These are phyloP conservation scores for Hypoxylon sp. DNA, from an alignment of 2,329 filamentous ascomycete species.

Conservation along the genomic window DNA sequence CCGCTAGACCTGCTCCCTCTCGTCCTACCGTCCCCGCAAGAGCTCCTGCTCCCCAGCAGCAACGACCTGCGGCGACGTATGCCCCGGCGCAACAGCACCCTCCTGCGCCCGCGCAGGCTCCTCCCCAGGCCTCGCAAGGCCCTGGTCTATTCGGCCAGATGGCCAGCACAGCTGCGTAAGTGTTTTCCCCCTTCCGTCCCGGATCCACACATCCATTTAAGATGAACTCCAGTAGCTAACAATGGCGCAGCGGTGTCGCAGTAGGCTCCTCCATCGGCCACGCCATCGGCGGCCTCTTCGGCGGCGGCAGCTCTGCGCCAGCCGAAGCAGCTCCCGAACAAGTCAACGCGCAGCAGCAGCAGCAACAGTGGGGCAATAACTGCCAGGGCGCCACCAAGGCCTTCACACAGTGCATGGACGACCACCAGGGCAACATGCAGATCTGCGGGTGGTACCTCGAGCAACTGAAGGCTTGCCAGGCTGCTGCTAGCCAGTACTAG, in stretches of 20 bases:
- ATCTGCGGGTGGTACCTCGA: slow-evolving; percentile 99
- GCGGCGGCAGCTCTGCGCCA: slow-evolving; percentile 75
- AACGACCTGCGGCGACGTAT: slow-evolving; percentile 79
- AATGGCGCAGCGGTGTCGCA: slow-evolving; percentile 83
- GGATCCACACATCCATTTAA: no score
- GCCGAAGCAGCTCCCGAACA: slow-evolving; percentile 65
- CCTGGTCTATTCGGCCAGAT: slow-evolving; percentile 96
- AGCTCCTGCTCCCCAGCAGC: slow-evolving; percentile 71
- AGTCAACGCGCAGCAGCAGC: slow-evolving; percentile 62
- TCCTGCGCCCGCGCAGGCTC: slow-evolving; percentile 59
- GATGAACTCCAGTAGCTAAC: slow-evolving; percentile 41
- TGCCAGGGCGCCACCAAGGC: slow-evolving; percentile 84
- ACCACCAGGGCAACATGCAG: slow-evolving; percentile 92
- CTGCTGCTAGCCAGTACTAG: slow-evolving; percentile 80
- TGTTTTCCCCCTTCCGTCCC: slow-evolving; percentile 49
- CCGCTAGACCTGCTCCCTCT: slow-evolving; percentile 66
- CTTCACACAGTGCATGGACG: slow-evolving; percentile 97
- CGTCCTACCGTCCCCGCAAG: slow-evolving; percentile 76
- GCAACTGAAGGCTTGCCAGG: slow-evolving; percentile 92
- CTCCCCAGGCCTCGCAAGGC: slow-evolving; percentile 72
- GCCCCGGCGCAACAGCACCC: slow-evolving; percentile 64
- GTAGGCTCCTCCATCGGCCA: slow-evolving; percentile 96
- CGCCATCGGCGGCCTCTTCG: slow-evolving; percentile 90
- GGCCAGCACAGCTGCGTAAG: slow-evolving; percentile 97
- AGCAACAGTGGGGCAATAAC: slow-evolving; percentile 69